Base-by-base conservation (phyloP, 2,329 filamentous ascomycete species). In the Rachicladosporium sp. region DNA sequence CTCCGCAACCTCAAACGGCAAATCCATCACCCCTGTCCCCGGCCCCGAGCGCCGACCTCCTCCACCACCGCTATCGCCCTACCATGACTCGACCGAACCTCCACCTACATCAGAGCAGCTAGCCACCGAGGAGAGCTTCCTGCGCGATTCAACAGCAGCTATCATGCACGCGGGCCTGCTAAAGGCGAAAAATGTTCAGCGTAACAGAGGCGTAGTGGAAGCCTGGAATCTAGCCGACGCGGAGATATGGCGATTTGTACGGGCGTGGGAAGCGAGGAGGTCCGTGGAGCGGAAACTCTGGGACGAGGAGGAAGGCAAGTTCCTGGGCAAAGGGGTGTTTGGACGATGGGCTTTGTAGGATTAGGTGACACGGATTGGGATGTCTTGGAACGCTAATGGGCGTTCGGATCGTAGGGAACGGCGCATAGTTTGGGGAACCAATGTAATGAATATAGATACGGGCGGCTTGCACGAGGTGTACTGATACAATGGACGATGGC, bases 171-270 rank as follows among this genome's bases (percentile, higher is more conserved):
- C 15, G 3, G 15, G 15, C 15, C 3, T 19, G 15, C 15, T 19
- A 19, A 19, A 19, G 15, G 15, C 5, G 15, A 19, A 19, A 5
- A 19, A 19, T 5, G 27, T 56, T 43, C 49, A 51, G 30, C 50
- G 50, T 8, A 45, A 57, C 23, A 53, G 59, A 33, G 64, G 65
- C n/a, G 60, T 59, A 12, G 62, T 69, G 4, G 68, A 71, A 54
- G 57, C 61, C 34, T 71, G 68, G 50, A 69, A 73, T 54, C 56
- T 86, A 46, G 80, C 76, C 0, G 83, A 89, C 51, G 79, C 78
- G 1, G 82, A 89, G 60, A 76, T 77, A 1, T 89, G 82, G 82
- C 75, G 74, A 51, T 88, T 88, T 53, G 71, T 78, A 4, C 66
- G 78, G 30, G 81, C 82, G 0, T 85, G 73, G 46, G 63, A 77